Evolutionary conservation across 805 yeast genomes (phyloP).

Genomic region (Candida oleophila): DNA sequence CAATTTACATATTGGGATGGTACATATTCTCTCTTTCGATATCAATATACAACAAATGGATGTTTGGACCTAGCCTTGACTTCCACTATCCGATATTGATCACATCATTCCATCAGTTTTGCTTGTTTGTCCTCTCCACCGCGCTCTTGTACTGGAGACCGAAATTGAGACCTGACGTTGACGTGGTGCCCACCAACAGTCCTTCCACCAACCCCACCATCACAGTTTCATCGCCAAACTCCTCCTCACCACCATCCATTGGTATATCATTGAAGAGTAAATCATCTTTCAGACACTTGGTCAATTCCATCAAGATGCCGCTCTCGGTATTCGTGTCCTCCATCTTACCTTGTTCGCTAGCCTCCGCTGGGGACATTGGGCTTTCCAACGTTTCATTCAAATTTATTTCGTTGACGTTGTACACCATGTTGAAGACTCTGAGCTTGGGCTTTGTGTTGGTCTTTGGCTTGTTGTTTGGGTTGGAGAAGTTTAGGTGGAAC

Average conservation of each 20-base stretch:
- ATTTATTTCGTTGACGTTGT: conserved; percentile 76
- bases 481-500: conserved; percentile 72
- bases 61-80: conserved; percentile 82
- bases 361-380: conserved; percentile 93
- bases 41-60: conserved; percentile 91
- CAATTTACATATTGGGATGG: conserved; percentile 55
- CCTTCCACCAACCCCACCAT: neutral
- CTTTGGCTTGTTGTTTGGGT: conserved; percentile 78
- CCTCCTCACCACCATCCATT: neutral
- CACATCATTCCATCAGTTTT: conserved; percentile 81
- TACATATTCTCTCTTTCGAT: conserved; percentile 66
- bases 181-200: neutral
- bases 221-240: neutral
- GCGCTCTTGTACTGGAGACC: conserved; percentile 47
- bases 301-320: conserved; percentile 20
- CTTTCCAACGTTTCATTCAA: conserved; percentile 82
- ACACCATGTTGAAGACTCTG: conserved; percentile 91
- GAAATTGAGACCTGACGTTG: conserved; percentile 39
- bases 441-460: conserved; percentile 83
- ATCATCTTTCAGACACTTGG: conserved; percentile 11
- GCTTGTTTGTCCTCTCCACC: conserved; percentile 56
- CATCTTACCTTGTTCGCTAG: conserved; percentile 80
- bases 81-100: conserved; percentile 82
- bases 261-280: neutral
- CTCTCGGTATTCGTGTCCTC: conserved; percentile 41